Conservation (phyloP, 805 yeast genomes). For the Alloascoidea hylecoeti region DNA sequence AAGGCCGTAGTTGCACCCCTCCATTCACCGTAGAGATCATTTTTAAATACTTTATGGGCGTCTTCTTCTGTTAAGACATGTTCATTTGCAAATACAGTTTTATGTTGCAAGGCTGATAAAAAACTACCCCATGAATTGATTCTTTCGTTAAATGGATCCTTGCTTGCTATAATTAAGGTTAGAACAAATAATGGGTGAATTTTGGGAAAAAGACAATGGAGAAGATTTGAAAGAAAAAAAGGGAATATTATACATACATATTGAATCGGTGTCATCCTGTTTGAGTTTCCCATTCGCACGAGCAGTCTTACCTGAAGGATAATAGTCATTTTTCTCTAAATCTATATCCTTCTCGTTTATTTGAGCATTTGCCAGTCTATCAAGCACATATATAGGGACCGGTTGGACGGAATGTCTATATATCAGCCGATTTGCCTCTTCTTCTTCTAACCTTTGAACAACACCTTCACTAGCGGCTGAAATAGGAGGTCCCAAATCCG, state of each 20-base stretch:
- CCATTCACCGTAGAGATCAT: conserved; percentile 1
- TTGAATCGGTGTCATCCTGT: too few relatives aligned
- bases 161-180: not conserved
- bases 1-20: not conserved
- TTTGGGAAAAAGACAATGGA: too few relatives aligned
- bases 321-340: too few relatives aligned
- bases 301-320: too few relatives aligned
- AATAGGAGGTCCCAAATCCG: too few relatives aligned
- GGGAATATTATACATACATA: too few relatives aligned
- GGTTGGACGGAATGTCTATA: conserved; percentile 1
- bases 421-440: not conserved
- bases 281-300: too few relatives aligned
- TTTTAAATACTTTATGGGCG: not conserved
- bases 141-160: not conserved
- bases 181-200: too few relatives aligned
- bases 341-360: too few relatives aligned
- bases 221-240: too few relatives aligned
- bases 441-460: too few relatives aligned
- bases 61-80: not conserved
- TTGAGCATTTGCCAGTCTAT: not conserved
- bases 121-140: not conserved
- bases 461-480: too few relatives aligned
- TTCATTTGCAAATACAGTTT: not conserved
- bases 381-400: not conserved
- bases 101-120: not conserved